Percentiles rank a stretch among this genome's conserved stretches.
These are phyloP conservation scores for Fragaria nilgerrensis DNA, from an alignment of 306 rosid species.

Conservation along the genomic window DNA sequence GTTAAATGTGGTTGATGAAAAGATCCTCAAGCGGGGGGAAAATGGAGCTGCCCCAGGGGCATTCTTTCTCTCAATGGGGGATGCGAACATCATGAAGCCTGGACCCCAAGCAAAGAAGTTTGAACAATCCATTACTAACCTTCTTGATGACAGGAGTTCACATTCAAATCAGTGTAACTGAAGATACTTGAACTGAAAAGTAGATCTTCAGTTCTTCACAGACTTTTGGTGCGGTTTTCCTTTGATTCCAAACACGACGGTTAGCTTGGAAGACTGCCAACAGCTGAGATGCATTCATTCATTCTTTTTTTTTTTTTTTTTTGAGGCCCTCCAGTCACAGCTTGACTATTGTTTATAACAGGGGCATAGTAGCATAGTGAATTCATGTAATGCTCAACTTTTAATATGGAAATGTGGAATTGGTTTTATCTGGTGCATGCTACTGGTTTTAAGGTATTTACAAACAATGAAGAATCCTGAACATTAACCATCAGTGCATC, in stretches of 20 bases:
- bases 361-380: conserved; percentile 30
- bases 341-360: conserved; percentile 37
- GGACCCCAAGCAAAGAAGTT: conserved; percentile 78
- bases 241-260: conserved; percentile 21
- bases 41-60: conserved; percentile 60
- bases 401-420: neutral
- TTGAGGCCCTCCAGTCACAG: conserved; percentile 24
- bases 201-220: conserved; percentile 26
- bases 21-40: conserved; percentile 60
- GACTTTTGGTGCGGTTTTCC: conserved; percentile 15
- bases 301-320: neutral
- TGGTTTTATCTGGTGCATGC: neutral
- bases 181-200: conserved; percentile 24
- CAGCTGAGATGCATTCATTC: conserved; percentile 37
- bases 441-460: neutral
- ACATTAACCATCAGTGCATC: neutral
- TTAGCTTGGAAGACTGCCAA: conserved; percentile 26
- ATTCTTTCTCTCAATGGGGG: conserved; percentile 88
- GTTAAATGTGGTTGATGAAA: conserved; percentile 65
- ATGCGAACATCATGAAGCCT: conserved; percentile 63
- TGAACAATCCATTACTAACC: conserved; percentile 57
- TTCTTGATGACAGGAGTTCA: conserved; percentile 67
- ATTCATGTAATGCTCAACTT: neutral
- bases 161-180: conserved; percentile 65
- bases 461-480: neutral